phyloP scores from a whole-genome alignment of 192 early-diverging fungal genomes.

The Rhizoclosmatium sp. region DNA sequence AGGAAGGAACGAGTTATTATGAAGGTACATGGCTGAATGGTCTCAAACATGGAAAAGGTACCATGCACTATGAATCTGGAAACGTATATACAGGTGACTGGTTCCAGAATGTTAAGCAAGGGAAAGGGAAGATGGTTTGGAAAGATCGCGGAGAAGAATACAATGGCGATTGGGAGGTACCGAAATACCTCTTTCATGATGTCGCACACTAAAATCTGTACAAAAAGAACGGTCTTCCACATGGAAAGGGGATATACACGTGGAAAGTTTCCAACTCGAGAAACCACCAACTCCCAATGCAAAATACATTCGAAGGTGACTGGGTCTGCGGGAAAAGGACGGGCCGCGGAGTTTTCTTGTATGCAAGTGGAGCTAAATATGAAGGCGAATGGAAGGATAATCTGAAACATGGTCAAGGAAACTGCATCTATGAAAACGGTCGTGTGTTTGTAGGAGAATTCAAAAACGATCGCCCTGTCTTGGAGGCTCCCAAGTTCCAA shows the following conservation, averaged over 20 bases:
- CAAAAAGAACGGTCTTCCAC: conserved; percentile 51
- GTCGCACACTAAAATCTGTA: neutral
- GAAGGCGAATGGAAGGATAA: conserved; percentile 64
- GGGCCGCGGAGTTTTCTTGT: conserved; percentile 59
- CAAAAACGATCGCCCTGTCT: conserved; percentile 47
- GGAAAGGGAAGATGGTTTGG: conserved; percentile 60
- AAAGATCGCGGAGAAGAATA: conserved; percentile 54
- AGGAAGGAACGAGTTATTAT: conserved; percentile 34
- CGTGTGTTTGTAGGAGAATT: conserved; percentile 57
- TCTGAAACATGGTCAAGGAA: conserved; percentile 58
- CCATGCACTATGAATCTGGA: conserved; percentile 60
- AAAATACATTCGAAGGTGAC: conserved; percentile 58
- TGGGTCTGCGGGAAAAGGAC: conserved; percentile 57
- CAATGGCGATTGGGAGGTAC: conserved; percentile 59
- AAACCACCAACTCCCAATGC: conserved; percentile 54
- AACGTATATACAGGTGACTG: conserved; percentile 65
- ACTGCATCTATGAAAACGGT: conserved; percentile 57
- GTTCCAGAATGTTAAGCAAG: conserved; percentile 56
- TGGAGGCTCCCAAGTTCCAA: conserved; percentile 36
- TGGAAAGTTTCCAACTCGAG: conserved; percentile 44
- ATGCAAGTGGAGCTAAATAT: conserved; percentile 59
- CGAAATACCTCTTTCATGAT: too few species aligned
- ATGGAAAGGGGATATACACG: conserved; percentile 57
- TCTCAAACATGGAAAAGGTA: conserved; percentile 54
- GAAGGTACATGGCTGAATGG: conserved; percentile 56